A percentile compares a stretch with the other conserved stretches of the same genome.
Conservation (phyloP, 768 basidiomycete genomes). For the Baorangia bicolor region DNA sequence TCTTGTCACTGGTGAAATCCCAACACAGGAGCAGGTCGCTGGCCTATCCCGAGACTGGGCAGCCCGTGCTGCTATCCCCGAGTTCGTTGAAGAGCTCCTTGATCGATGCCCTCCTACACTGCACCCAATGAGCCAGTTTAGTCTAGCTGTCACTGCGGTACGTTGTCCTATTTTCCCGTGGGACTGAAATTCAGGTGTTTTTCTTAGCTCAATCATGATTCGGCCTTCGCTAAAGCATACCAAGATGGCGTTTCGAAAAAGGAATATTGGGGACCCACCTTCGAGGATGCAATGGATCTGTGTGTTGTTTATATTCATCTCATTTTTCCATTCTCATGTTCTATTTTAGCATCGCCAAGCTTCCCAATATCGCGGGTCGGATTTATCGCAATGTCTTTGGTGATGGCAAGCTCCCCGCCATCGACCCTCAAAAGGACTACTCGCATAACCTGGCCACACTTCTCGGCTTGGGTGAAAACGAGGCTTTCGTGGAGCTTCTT, state of each 20-base stretch:
- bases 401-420: constrained; percentile 80
- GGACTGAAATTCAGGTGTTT: constrained; percentile 5
- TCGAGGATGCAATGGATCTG: constrained; percentile 90
- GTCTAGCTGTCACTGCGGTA: constrained; percentile 91
- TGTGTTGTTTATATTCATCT: constrained; percentile 31
- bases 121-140: constrained; percentile 99
- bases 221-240: constrained; percentile 95
- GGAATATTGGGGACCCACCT: constrained; percentile 95
- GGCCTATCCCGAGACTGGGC: constrained; percentile 94
- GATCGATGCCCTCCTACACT: constrained; percentile 92
- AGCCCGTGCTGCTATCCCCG: constrained; percentile 84
- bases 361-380: constrained; percentile 93
- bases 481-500: constrained; percentile 89
- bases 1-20: constrained; percentile 91
- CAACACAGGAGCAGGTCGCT: constrained; percentile 84
- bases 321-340: constrained; percentile 1
- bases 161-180: constrained; percentile 20
- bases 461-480: constrained; percentile 88
- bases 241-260: constrained; percentile 89
- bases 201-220: constrained; percentile 84
- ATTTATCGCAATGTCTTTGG: constrained; percentile 89
- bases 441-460: constrained; percentile 86
- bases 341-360: constrained; percentile 81
- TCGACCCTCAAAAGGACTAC: constrained; percentile 84
- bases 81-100: constrained; percentile 94